Percentiles rank a stretch among this genome's conserved stretches.
Conservation (phyloP, 169 alveolate species). For the Eimeria praecox region DNA sequence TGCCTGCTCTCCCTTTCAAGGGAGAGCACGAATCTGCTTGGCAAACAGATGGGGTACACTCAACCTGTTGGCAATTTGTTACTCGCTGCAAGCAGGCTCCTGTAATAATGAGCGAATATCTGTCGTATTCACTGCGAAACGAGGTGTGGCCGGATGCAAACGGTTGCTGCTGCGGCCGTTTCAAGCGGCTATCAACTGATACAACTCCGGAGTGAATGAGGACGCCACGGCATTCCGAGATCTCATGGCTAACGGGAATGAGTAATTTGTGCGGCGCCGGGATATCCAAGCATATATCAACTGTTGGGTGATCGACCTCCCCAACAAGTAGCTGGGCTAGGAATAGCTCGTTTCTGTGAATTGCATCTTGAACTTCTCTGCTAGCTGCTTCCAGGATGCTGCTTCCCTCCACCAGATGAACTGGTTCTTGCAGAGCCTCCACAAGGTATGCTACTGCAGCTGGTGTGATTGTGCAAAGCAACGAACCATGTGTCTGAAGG, state of each 20-base stretch:
- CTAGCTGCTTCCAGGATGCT: slow-evolving; percentile 60
- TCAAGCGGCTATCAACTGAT: slow-evolving; percentile 31
- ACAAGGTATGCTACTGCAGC: slow-evolving; percentile 39
- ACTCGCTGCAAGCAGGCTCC: slow-evolving; percentile 65
- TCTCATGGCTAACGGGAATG: slow-evolving; percentile 57
- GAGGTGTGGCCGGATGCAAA: not conserved
- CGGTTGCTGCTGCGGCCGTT: not conserved
- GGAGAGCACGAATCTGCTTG: not conserved
- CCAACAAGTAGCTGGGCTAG: slow-evolving; percentile 36
- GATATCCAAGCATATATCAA: slow-evolving; percentile 47
- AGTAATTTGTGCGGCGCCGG: slow-evolving; percentile 39
- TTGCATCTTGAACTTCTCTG: slow-evolving; percentile 52
- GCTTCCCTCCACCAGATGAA: slow-evolving; percentile 57
- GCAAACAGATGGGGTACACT: not conserved
- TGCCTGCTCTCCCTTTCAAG: not conserved
- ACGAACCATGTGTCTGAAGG: slow-evolving; percentile 63
- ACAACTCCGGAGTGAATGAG: slow-evolving; percentile 46
- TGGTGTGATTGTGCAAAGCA: slow-evolving; percentile 46
- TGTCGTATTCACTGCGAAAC: slow-evolving; percentile 14
- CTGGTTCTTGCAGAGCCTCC: slow-evolving; percentile 13
- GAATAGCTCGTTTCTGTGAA: slow-evolving; percentile 46
- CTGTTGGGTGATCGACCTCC: slow-evolving; percentile 56
- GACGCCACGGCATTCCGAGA: slow-evolving; percentile 21
- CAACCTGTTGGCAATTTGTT: slow-evolving; percentile 20
- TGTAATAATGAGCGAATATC: slow-evolving; percentile 29